These are phyloP conservation scores for Aeschynomene evenia DNA, from an alignment of 306 rosid genomes.

Conservation along the genomic window DNA sequence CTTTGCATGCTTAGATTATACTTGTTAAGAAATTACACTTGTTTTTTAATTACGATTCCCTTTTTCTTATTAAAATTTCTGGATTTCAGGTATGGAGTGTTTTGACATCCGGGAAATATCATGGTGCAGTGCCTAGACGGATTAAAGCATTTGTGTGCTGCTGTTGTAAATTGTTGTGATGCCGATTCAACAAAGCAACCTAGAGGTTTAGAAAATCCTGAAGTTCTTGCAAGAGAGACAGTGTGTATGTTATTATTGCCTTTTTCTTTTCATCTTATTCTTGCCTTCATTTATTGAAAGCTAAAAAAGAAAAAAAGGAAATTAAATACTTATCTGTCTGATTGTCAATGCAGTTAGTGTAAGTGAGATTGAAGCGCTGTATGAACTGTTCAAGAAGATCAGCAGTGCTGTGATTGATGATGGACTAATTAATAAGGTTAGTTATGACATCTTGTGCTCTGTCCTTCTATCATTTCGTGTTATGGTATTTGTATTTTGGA, in stretches of 20 bases:
- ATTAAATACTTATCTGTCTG: conserved; percentile 10
- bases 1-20: neutral
- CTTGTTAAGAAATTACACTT: neutral
- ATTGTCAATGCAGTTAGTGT: conserved; percentile 74
- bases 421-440: conserved; percentile 83
- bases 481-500: conserved; percentile 5
- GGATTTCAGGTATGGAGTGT: conserved; percentile 75
- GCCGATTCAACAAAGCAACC: conserved; percentile 52
- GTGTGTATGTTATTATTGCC: conserved; percentile 62
- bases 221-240: conserved; percentile 83
- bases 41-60: neutral
- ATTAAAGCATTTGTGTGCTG: conserved; percentile 64
- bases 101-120: conserved; percentile 63
- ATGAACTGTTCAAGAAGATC: conserved; percentile 84
- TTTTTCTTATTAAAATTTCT: neutral
- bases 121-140: conserved; percentile 89
- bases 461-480: neutral
- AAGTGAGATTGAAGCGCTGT: conserved; percentile 90
- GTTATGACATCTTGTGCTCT: neutral
- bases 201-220: conserved; percentile 74
- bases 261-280: conserved; percentile 24
- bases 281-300: conserved; percentile 5
- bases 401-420: conserved; percentile 94
- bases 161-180: conserved; percentile 56
- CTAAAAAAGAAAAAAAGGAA: neutral